A percentile compares a stretch with the other conserved stretches of the same genome.
These are phyloP conservation scores for Collariella sp. DNA, from an alignment of 495 filamentous ascomycete species.

Conservation along the genomic window DNA sequence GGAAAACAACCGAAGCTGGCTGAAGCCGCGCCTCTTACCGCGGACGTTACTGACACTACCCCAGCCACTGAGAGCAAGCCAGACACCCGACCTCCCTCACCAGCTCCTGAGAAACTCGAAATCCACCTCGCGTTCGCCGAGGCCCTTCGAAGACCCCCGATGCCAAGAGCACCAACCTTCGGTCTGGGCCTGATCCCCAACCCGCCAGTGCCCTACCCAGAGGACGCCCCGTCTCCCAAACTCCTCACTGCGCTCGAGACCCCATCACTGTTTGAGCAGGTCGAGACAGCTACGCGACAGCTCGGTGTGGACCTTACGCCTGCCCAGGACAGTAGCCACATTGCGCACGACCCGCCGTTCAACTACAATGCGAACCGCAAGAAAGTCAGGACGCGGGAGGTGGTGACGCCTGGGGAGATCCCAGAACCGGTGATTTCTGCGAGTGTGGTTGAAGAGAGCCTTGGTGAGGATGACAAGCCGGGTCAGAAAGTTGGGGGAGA, in stretches of 20 bases:
- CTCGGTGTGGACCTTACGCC: slow-evolving; percentile 22
- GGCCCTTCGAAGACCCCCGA: neutral
- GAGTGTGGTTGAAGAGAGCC: too few relatives aligned
- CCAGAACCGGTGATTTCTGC: neutral
- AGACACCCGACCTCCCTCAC: slow-evolving; percentile 1
- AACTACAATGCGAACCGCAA: slow-evolving; percentile 30
- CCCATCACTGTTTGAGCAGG: slow-evolving; percentile 15
- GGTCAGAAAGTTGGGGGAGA: too few relatives aligned
- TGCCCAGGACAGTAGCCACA: slow-evolving; percentile 29
- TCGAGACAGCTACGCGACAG: neutral
- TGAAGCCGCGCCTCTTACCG: neutral
- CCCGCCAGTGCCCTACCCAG: slow-evolving; percentile 23
- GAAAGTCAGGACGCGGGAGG: slow-evolving; percentile 27
- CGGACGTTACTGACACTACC: neutral
- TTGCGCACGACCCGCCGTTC: slow-evolving; percentile 34
- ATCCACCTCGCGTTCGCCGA: slow-evolving; percentile 12
- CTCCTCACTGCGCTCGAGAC: slow-evolving; percentile 18
- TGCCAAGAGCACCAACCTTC: slow-evolving; percentile 2
- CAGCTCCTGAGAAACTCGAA: slow-evolving; percentile 7
- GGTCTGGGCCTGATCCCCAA: slow-evolving; percentile 23
- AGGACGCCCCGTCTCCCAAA: slow-evolving; percentile 20
- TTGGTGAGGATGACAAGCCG: too few relatives aligned
- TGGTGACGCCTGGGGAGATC: slow-evolving; percentile 9
- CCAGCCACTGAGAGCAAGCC: neutral
- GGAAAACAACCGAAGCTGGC: neutral